phyloP scores from a whole-genome alignment of 306 rosid species.

The Trifolium fragiferum region DNA sequence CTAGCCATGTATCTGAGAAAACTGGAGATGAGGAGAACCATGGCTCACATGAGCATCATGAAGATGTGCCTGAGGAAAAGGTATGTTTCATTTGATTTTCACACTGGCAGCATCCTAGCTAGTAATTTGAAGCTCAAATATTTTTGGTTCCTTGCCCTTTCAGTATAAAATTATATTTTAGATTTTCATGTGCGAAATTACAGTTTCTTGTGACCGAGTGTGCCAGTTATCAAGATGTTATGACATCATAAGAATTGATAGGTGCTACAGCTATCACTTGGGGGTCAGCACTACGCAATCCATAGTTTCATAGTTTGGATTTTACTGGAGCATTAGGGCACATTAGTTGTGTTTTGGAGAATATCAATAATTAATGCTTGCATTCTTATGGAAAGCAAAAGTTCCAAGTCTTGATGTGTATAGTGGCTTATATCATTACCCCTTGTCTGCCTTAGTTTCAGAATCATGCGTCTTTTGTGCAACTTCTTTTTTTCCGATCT shows the following conservation, averaged over 20 bases:
- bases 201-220: slow-evolving; percentile 6
- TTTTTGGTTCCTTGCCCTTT: neutral
- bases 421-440: neutral
- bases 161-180: slow-evolving; percentile 4
- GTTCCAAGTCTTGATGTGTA: slow-evolving; percentile 3
- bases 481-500: neutral
- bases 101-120: neutral
- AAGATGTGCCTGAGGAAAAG: slow-evolving; percentile 74
- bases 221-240: slow-evolving; percentile 1
- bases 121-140: slow-evolving; percentile 3
- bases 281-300: neutral
- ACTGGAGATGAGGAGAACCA: slow-evolving; percentile 69
- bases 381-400: slow-evolving; percentile 1
- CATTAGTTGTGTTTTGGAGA: neutral
- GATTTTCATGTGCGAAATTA: slow-evolving; percentile 6
- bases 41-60: slow-evolving; percentile 63
- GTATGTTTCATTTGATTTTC: slow-evolving; percentile 46
- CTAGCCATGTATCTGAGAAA: slow-evolving; percentile 57
- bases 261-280: slow-evolving; percentile 5
- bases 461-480: slow-evolving; percentile 10
- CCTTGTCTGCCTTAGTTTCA: slow-evolving; percentile 10
- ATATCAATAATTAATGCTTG: neutral
- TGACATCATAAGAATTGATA: neutral
- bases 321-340: slow-evolving; percentile 1
- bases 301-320: neutral